phyloP scores from a whole-genome alignment of 106 monocot species.

The Dactylorhiza incarnata region DNA sequence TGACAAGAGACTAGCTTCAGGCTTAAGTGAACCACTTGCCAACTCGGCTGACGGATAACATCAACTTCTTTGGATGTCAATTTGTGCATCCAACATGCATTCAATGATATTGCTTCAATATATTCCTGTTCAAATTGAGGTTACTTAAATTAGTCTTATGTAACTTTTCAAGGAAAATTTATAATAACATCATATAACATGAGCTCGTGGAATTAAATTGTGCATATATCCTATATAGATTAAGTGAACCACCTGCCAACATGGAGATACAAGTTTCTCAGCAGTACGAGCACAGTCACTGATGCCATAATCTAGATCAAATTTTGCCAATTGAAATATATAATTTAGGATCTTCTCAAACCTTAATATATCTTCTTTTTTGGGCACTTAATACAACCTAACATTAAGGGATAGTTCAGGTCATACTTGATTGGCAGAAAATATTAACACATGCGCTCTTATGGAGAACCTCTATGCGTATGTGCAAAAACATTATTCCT shows the following conservation, averaged over 20 bases:
- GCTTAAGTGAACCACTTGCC: slow-evolving; percentile 19
- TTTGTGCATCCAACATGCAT: slow-evolving; percentile 91
- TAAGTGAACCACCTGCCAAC: slow-evolving; percentile 18
- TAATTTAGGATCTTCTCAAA: slow-evolving; percentile 52
- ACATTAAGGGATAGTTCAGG: neutral
- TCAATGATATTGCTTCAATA: slow-evolving; percentile 74
- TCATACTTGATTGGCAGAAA: too few species aligned
- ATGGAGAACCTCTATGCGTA: too few species aligned
- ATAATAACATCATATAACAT: neutral
- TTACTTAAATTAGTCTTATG: slow-evolving; percentile 2
- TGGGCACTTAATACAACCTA: slow-evolving; percentile 45
- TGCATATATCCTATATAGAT: too few species aligned
- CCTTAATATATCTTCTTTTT: slow-evolving; percentile 27
- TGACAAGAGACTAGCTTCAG: too few species aligned
- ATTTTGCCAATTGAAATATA: slow-evolving; percentile 71
- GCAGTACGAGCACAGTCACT: slow-evolving; percentile 75
- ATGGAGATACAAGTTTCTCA: slow-evolving; percentile 37
- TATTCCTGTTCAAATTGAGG: slow-evolving; percentile 55
- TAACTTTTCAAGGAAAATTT: neutral
- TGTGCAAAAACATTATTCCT: too few species aligned
- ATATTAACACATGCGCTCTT: too few species aligned
- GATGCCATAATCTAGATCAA: slow-evolving; percentile 62
- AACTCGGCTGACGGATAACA: slow-evolving; percentile 39
- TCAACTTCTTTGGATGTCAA: slow-evolving; percentile 76
- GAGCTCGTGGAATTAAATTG: neutral